These are phyloP conservation scores for Alternaria postmessia DNA, from an alignment of 2,329 filamentous ascomycete genomes.

Conservation along the genomic window DNA sequence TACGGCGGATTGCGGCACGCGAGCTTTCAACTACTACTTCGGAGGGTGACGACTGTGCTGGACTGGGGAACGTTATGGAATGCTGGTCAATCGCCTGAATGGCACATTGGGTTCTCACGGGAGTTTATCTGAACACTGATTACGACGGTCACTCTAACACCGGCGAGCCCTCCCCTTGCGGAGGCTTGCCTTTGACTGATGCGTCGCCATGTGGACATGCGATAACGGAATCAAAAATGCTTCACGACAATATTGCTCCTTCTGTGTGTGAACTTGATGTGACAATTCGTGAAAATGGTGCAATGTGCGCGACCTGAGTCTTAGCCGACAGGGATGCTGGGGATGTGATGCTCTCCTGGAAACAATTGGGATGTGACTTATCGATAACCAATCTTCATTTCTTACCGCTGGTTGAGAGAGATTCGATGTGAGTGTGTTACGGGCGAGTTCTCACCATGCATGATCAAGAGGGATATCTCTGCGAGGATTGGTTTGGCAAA, in stretches of 20 bases:
- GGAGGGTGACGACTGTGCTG: constrained; percentile 37
- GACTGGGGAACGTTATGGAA: constrained; percentile 38
- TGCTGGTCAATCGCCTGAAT: constrained; percentile 43
- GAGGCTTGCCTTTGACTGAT: constrained; percentile 48
- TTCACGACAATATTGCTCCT: constrained; percentile 43
- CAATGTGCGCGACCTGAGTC: not conserved
- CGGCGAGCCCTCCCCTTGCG: constrained; percentile 37
- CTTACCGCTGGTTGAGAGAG: too few relatives aligned
- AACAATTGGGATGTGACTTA: not conserved
- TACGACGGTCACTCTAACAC: constrained; percentile 49
- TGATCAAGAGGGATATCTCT: too few relatives aligned
- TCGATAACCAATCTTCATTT: not conserved
- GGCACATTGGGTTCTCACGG: constrained; percentile 42
- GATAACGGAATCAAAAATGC: constrained; percentile 48
- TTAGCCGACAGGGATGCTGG: not conserved
- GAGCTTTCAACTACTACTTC: constrained; percentile 33
- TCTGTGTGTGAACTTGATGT: constrained; percentile 18
- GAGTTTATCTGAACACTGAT: constrained; percentile 45
- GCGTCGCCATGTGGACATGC: constrained; percentile 48
- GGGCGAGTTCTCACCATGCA: too few relatives aligned
- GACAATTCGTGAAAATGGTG: not conserved
- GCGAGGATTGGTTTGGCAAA: too few relatives aligned
- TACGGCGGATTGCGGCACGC: constrained; percentile 34
- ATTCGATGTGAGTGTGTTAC: too few relatives aligned
- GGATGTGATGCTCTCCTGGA: not conserved